Base-by-base conservation (phyloP, 1,284 basidiomycete genomes). In the Ustanciosporium gigantosporum region DNA sequence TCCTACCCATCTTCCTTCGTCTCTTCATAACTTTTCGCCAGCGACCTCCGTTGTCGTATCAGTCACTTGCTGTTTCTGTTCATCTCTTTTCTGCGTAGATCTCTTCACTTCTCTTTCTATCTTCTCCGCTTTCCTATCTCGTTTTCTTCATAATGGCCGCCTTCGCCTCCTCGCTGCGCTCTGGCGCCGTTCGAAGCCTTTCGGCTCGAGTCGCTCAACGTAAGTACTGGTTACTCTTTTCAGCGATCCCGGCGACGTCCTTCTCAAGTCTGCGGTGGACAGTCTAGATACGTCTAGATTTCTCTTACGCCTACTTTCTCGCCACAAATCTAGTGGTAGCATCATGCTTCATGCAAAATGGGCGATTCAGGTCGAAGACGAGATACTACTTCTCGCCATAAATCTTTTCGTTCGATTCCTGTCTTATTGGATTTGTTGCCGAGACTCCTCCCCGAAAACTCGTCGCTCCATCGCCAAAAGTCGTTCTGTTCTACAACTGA, bases 101-200 rank as follows among this genome's bases (percentile, higher is more conserved):
- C 27, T n/a, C 27, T 29, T 29, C 27, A 11, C 27, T n/a, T 29
- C n/a, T 29, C 27, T 29, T 9, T 29, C 27, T 29, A 29, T 29
- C 9, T 11, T n/a, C 9, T 29, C 27, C 11, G 11, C 27, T 9
- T 29, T 29, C 27, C 27, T 29, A 9, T n/a, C 27, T n/a, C n/a
- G 11, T 29, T n/a, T 29, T 34, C 32, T 9, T 45, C 47, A 52
- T 23, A 21, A 64, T 64, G 60, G 48, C 55, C 31, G 46, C 60
- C 36, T 55, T 64, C 50, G 57, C 58, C 53, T 55, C 53, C 40
- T 48, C 55, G 37, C 43, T 64, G 20, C 55, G 60, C 49, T 58
- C 60, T 44, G 55, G 60, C 44, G 55, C 50, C n/a, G 50, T 56
- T 31, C 60, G 60, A 41, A 29, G 55, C 47, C 60, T 64, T 20